Conservation (phyloP, 2,329 filamentous ascomycete genomes). For the Ophiostoma novo-ulmi region DNA sequence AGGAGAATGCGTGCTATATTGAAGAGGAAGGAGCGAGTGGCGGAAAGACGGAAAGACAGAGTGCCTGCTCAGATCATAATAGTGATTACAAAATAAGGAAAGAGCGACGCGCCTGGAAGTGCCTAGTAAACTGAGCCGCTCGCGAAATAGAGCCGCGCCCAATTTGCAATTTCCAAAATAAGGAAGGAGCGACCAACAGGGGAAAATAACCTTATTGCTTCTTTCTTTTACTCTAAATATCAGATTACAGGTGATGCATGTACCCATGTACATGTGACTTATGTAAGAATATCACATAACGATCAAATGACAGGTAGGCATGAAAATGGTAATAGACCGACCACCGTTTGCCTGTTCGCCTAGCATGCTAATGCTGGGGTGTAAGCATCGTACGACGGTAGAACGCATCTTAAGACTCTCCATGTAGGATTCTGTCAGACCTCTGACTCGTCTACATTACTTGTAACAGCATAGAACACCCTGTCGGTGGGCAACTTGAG, state of each 20-base stretch:
- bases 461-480: background rate
- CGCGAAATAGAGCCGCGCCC: background rate
- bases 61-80: too few relatives aligned
- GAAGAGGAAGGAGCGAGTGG: background rate
- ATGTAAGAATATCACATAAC: background rate
- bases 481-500: too few relatives aligned
- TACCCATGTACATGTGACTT: background rate
- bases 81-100: background rate
- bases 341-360: background rate
- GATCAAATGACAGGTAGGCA: background rate
- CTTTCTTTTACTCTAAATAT: background rate
- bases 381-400: background rate
- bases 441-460: background rate
- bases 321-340: background rate
- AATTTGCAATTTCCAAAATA: background rate
- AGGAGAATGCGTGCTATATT: background rate
- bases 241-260: background rate
- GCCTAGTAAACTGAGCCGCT: background rate
- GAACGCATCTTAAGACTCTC: background rate
- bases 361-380: background rate
- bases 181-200: slow-evolving; percentile 1
- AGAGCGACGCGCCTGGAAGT: background rate
- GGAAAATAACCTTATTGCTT: background rate
- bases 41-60: background rate
- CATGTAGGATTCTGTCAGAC: background rate